phyloP scores from a whole-genome alignment of 202 grass and related monocot genomes.

The Schoenoplectus triqueter region DNA sequence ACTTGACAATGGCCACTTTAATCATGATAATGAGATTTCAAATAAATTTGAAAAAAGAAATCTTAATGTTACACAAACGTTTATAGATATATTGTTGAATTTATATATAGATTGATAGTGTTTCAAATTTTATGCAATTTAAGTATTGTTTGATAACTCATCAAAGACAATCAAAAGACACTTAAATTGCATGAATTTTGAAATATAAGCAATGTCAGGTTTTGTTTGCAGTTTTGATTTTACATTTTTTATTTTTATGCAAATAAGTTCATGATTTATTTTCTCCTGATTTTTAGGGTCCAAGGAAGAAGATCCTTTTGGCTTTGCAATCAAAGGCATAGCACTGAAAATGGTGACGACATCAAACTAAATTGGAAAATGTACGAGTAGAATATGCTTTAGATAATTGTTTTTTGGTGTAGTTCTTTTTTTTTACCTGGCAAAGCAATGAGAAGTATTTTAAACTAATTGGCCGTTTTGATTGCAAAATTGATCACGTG shows the following conservation, averaged over 20 bases:
- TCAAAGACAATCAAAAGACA: too few species aligned
- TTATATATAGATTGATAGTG: too few species aligned
- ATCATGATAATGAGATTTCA: too few species aligned
- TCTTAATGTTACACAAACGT: too few species aligned
- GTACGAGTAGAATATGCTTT: constrained; percentile 26
- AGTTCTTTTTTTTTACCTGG: constrained; percentile 3
- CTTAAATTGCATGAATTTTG: too few species aligned
- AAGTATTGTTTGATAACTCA: too few species aligned
- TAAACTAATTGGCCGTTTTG: constrained; percentile 30
- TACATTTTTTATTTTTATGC: not conserved
- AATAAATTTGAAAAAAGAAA: too few species aligned
- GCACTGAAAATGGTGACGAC: constrained; percentile 17
- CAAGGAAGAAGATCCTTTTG: constrained; percentile 93
- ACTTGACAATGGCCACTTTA: too few species aligned
- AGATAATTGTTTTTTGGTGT: not conserved
- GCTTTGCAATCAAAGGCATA: constrained; percentile 79
- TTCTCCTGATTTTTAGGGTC: constrained; percentile 64
- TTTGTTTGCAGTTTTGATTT: not conserved
- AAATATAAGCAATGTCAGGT: not conserved
- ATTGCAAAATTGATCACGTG: constrained; percentile 31
- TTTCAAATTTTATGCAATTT: too few species aligned
- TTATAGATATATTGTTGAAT: too few species aligned
- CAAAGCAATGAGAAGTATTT: constrained; percentile 14
- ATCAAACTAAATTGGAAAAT: constrained; percentile 14
- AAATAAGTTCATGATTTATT: not conserved